Evolutionary conservation across 306 rosid genomes (phyloP).

Genomic region (Sesbania bispinosa): DNA sequence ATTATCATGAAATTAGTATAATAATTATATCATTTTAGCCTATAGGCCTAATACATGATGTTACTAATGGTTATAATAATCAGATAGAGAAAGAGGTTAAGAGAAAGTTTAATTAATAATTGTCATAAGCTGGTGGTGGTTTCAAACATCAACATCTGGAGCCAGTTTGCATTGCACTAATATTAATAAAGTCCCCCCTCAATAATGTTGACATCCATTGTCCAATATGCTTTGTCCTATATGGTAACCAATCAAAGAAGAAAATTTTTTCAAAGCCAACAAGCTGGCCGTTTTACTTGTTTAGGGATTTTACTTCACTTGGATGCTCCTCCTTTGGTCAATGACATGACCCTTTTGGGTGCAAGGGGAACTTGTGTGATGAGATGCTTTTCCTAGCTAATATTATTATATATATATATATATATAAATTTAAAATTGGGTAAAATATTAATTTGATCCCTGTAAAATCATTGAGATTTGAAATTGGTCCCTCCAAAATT

Average conservation of each 20-base stretch:
- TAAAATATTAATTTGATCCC: no score
- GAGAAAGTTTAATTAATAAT: conserved; percentile 9
- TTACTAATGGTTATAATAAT: not conserved
- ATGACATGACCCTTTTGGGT: conserved; percentile 7
- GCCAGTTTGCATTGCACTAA: conserved; percentile 34
- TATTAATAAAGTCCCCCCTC: conserved; percentile 26
- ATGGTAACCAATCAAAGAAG: not conserved
- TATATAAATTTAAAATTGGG: no score
- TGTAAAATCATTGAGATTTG: no score
- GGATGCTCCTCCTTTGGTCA: conserved; percentile 24
- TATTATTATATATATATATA: no score
- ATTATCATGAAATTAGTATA: not conserved
- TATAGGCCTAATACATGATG: not conserved
- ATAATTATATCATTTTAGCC: not conserved
- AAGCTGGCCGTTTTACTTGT: conserved; percentile 19
- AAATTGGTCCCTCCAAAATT: no score
- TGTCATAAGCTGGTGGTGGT: not conserved
- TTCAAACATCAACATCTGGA: conserved; percentile 37
- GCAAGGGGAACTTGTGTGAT: not conserved
- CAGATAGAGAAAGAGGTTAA: not conserved
- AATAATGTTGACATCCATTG: conserved; percentile 33
- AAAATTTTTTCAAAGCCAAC: not conserved
- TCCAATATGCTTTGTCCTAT: conserved; percentile 32
- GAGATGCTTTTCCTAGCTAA: not conserved
- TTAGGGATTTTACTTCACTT: conserved; percentile 12